Base-by-base conservation (phyloP, 352 stramenopile genomes). In the Blastocystis sp. region DNA sequence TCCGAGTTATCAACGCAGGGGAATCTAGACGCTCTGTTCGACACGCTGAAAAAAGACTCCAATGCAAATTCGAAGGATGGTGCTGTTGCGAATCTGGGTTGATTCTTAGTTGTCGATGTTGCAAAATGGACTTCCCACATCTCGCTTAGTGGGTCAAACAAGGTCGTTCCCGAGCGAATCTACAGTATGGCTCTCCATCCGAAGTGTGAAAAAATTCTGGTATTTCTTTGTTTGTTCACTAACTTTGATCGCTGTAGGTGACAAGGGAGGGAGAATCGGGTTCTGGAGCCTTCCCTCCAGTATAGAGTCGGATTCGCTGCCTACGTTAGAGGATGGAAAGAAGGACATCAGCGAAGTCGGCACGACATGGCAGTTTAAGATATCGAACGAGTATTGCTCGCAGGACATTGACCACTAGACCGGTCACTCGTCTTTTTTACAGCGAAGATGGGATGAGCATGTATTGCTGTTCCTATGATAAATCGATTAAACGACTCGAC, bases 131-230 rank as follows among this genome's bases (percentile, higher is more conserved):
- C 53, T 20, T 68, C 73, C 73, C 11, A 85, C 3, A 47, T 85
- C n/a, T 53, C 59, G 26, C 68, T 66, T 37, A 85, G 73, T 43
- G 73, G 73, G 7, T n/a, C 50, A 2, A 85, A 68, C 43, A 85
- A 85, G 53, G 50, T 85, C 18, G 73, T 85, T 68, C 73, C 73
- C 13, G 47, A 62, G 43, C 73, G 73, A 9, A 85, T 85, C 47
- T 85, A 85, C 73, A 68, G 73, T 13, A 85, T 85, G 73, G 50
- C 47, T 6, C 65, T 85, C 68, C 73, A 85, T 24, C 73, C 73
- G 2, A n/a, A 65, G 2, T 54, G 53, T 16, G 34, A 65, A 5
- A 13, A 66, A 9, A 30, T 85, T 7, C 39, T 85, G 18, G 73
- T 85, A 65, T 8, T 13, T 8, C 8, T 24, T 11, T 66, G 18